phyloP scores from a whole-genome alignment of 352 stramenopile species.

The Paralagenidium karlingii region DNA sequence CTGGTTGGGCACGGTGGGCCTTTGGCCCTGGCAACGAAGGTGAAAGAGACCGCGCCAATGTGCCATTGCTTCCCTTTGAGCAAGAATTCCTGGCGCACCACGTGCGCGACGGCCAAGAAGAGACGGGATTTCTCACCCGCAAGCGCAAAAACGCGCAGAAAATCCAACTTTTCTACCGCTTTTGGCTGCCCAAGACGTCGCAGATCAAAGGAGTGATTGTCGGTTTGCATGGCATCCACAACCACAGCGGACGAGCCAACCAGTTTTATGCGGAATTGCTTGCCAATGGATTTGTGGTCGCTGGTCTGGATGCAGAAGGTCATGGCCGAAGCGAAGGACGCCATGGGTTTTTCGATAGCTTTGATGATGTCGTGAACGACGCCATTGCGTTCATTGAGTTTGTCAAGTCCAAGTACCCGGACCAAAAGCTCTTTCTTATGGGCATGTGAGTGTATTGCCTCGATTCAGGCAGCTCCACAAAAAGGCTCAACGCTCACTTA shows the following conservation, averaged over 20 bases:
- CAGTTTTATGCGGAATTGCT: constrained; percentile 62
- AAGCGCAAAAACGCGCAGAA: constrained; percentile 12
- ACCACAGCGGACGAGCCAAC: constrained; percentile 67
- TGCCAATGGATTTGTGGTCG: constrained; percentile 44
- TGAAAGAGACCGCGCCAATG: too few relatives aligned
- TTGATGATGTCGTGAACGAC: constrained; percentile 43
- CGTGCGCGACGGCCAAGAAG: constrained; percentile 29
- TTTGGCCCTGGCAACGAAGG: too few relatives aligned
- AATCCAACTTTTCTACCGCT: constrained; percentile 43
- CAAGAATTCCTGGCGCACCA: constrained; percentile 37
- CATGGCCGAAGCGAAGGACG: constrained; percentile 64
- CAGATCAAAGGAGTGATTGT: constrained; percentile 37
- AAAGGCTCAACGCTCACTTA: not conserved
- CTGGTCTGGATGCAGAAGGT: constrained; percentile 52
- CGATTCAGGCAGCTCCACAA: not conserved
- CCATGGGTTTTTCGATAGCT: constrained; percentile 65
- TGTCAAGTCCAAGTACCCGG: constrained; percentile 43
- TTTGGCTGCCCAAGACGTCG: constrained; percentile 41
- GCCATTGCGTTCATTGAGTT: constrained; percentile 46
- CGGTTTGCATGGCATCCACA: constrained; percentile 64
- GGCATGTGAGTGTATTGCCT: constrained; percentile 24
- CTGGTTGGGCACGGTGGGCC: too few relatives aligned
- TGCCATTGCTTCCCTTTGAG: constrained; percentile 27
- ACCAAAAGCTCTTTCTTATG: constrained; percentile 56
- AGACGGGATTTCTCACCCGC: constrained; percentile 29